Evolutionary conservation across 306 rosid species (phyloP), one percentile per base, ranked within the genome.

Genomic region (Neltuma alba): DNA sequence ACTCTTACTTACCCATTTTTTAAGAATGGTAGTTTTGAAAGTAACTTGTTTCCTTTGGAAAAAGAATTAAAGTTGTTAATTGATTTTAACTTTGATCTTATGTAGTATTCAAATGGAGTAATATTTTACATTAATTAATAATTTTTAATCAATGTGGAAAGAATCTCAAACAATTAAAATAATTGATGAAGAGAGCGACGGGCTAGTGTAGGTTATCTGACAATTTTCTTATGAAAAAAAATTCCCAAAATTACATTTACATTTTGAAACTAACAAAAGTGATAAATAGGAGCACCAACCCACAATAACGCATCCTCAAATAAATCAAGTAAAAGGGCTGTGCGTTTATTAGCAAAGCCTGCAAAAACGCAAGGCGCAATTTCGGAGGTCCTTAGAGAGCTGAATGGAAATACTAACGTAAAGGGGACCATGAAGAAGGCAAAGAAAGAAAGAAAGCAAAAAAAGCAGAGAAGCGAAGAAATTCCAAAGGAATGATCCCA

Each of bases 401-500:
- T 38, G 28, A 54, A 3, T 54, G 28, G 61, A 64, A 73, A 60
- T 25, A n/a, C n/a, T n/a, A 63, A 15, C 20, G 79, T 20, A 72
- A 70, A 33, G 79, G 82, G 82, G 82, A 77, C 82, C 86, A 82
- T 75, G 81, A 54, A 54, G 58, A 70, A n/a, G 21, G 70, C 28
- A 70, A 41, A 41, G 0, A 41, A 48, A 48, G 37, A 2, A 1
- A 34, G 6, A 48, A 18, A 7, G 9, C 7, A 38, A 47, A 15
- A 50, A n/a, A 40, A 50, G 61, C 20, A 47, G 48, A 65, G 36
- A 61, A 37, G 72, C 30, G 28, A 76, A 80, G 77, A 64, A 79
- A 72, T 79, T 83, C 80, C 50, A 1, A 40, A 61, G 76, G 89
- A 63, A 86, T 72, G 73, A 83, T 86, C 85, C 83, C 3, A 18